A percentile compares a stretch with the other conserved stretches of the same genome.
Evolutionary conservation across 441 rosid species (phyloP).

Genomic region (Syzygium malaccense): DNA sequence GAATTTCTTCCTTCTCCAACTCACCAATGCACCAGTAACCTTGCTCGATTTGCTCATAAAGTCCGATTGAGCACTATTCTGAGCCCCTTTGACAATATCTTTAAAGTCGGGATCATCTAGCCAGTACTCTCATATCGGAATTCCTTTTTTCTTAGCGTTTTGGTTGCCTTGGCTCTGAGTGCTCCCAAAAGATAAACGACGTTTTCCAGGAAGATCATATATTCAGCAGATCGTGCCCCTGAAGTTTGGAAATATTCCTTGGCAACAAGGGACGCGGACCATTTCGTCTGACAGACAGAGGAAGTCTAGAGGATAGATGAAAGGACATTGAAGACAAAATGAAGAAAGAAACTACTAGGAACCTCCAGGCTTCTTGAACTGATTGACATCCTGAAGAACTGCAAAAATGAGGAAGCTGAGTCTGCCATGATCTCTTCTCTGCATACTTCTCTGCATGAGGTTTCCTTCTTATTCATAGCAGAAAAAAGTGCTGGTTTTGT

Average conservation of each 20-base stretch:
- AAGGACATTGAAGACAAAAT: constrained; percentile 6
- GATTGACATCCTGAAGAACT: neutral
- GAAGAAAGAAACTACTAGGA: neutral
- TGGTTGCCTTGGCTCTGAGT: constrained; percentile 65
- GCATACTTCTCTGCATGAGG: neutral
- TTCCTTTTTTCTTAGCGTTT: constrained; percentile 21
- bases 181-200: constrained; percentile 56
- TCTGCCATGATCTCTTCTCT: neutral
- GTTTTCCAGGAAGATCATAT: constrained; percentile 60
- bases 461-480: neutral
- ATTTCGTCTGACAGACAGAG: constrained; percentile 4
- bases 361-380: neutral
- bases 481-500: neutral
- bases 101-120: accelerated
- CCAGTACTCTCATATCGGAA: accelerated
- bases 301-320: constrained; percentile 19
- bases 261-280: constrained; percentile 1
- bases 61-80: no score
- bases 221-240: constrained; percentile 63
- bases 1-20: neutral
- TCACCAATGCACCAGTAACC: no score
- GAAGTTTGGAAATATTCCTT: constrained; percentile 34
- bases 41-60: no score
- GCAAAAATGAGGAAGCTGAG: neutral
- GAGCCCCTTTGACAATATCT: no score